These are phyloP conservation scores for Colletotrichum godetiae DNA, from an alignment of 2,329 filamentous ascomycete species.

Conservation along the genomic window DNA sequence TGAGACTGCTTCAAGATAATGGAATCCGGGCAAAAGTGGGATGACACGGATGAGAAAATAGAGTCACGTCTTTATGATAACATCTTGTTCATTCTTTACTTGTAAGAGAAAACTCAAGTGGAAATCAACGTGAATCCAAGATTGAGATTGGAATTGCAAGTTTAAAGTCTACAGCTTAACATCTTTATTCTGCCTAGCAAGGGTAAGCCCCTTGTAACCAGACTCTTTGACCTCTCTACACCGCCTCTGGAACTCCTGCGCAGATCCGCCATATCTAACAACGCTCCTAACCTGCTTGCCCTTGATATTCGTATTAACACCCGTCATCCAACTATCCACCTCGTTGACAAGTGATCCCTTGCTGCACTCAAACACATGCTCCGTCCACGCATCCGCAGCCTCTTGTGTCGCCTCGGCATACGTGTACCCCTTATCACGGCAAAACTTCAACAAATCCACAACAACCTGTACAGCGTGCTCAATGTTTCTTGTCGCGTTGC, in stretches of 20 bases:
- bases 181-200: neutral
- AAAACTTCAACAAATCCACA: slow-evolving; percentile 47
- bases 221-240: slow-evolving; percentile 47
- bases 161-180: neutral
- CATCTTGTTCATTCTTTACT: too few relatives aligned
- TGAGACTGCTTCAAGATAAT: too few relatives aligned
- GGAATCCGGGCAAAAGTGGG: too few relatives aligned
- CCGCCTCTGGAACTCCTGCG: slow-evolving; percentile 53
- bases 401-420: slow-evolving; percentile 53
- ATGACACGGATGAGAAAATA: too few relatives aligned
- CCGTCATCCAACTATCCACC: slow-evolving; percentile 67
- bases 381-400: slow-evolving; percentile 54
- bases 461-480: slow-evolving; percentile 49
- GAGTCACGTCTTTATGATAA: too few relatives aligned
- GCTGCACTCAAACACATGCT: slow-evolving; percentile 59
- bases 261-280: slow-evolving; percentile 58
- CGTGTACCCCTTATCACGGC: slow-evolving; percentile 45
- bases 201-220: slow-evolving; percentile 38
- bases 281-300: slow-evolving; percentile 58
- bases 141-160: neutral
- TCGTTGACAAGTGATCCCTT: slow-evolving; percentile 57
- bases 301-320: slow-evolving; percentile 62
- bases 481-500: neutral
- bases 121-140: neutral
- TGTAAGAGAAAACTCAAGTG: too few relatives aligned